These are phyloP conservation scores for Boletus pseudopeckii DNA, from an alignment of 768 basidiomycete genomes.

Conservation along the genomic window DNA sequence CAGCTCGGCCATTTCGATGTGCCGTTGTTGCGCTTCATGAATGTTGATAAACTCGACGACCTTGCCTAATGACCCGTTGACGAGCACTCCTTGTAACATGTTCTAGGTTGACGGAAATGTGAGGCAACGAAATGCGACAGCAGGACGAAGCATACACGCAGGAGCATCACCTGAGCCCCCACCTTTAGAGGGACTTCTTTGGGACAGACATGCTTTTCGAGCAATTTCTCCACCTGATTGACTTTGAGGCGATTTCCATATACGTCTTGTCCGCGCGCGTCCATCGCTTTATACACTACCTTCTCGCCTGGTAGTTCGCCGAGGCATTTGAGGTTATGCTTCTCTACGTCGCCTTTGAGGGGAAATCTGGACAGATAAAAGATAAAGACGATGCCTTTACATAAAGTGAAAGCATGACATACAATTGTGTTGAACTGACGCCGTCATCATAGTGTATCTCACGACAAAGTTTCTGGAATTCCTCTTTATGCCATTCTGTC, in stretches of 20 bases:
- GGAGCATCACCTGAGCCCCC: conserved; percentile 80
- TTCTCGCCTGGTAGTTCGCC: conserved; percentile 26
- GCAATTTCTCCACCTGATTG: conserved; percentile 29
- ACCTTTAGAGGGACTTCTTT: conserved; percentile 49
- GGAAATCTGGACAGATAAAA: conserved; percentile 21
- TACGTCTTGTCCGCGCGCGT: conserved; percentile 44
- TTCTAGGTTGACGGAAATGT: conserved; percentile 25
- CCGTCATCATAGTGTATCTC: conserved; percentile 72
- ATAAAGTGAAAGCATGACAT: conserved; percentile 22
- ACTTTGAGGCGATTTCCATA: conserved; percentile 31
- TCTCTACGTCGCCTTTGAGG: conserved; percentile 27
- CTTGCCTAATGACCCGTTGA: conserved; percentile 91
- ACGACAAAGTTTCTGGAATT: conserved; percentile 66
- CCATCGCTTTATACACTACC: conserved; percentile 39
- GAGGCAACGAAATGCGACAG: background rate
- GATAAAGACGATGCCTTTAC: background rate
- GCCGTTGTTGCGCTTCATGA: conserved; percentile 27
- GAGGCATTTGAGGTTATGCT: conserved; percentile 21
- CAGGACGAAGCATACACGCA: conserved; percentile 25
- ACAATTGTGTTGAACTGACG: conserved; percentile 88
- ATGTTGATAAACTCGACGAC: conserved; percentile 40
- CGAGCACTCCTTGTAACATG: conserved; percentile 36
- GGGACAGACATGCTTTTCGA: conserved; percentile 51
- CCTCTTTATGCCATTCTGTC: conserved; percentile 56
- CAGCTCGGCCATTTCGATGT: conserved; percentile 29